These are phyloP conservation scores for Cryptococcus deneoformans DNA, from an alignment of 1,284 basidiomycete species.

Conservation along the genomic window DNA sequence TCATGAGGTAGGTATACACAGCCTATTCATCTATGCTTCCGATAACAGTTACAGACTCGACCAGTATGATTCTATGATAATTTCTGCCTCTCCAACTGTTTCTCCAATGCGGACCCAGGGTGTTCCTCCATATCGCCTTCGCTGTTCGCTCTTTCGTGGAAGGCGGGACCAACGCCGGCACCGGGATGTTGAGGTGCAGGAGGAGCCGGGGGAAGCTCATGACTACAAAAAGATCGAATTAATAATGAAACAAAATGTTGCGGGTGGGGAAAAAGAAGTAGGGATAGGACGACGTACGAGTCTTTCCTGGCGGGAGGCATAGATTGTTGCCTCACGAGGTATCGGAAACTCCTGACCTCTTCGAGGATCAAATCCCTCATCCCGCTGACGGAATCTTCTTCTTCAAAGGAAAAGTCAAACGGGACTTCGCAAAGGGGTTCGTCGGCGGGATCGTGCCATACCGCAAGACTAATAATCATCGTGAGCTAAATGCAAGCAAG, in stretches of 20 bases:
- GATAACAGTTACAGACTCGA: not conserved
- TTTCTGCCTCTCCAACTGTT: slow-evolving; percentile 58
- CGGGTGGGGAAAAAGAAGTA: no score
- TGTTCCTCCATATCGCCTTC: slow-evolving; percentile 69
- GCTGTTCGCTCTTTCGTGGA: slow-evolving; percentile 50
- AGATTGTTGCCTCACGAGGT: slow-evolving; percentile 41
- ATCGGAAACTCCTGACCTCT: slow-evolving; percentile 66
- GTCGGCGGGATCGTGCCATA: slow-evolving; percentile 94
- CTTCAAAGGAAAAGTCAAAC: slow-evolving; percentile 98
- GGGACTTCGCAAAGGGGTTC: slow-evolving; percentile 76
- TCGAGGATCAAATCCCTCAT: slow-evolving; percentile 96
- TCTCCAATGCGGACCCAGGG: slow-evolving; percentile 79
- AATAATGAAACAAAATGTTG: no score
- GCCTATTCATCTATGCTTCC: not conserved
- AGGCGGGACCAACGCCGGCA: slow-evolving; percentile 48
- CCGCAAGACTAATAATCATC: slow-evolving; percentile 56
- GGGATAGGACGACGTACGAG: slow-evolving; percentile 14
- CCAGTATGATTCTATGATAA: not conserved
- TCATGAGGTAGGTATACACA: no score
- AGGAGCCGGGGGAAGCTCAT: slow-evolving; percentile 38
- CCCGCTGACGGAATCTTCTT: slow-evolving; percentile 92
- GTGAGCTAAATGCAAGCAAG: not conserved
- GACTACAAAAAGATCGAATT: slow-evolving; percentile 2
- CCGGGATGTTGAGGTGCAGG: slow-evolving; percentile 22
- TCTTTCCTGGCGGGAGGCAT: slow-evolving; percentile 24